phyloP scores from a whole-genome alignment of 495 filamentous ascomycete species.

The Podospora appendiculata region DNA sequence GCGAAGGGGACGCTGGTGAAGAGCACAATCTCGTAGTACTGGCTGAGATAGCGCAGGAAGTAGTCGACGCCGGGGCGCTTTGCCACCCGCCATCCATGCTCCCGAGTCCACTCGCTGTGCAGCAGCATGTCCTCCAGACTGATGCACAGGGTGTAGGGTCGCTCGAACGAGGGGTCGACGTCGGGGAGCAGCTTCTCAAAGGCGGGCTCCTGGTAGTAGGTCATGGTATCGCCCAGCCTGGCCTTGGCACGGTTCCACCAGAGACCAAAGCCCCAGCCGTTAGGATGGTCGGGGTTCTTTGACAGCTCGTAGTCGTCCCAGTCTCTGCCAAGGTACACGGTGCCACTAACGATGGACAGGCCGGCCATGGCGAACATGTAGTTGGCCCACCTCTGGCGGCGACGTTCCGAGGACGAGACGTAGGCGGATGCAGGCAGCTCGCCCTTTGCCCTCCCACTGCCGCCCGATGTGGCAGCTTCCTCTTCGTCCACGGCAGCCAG shows the following conservation, averaged over 20 bases:
- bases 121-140: constrained; percentile 90
- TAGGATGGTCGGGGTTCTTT: constrained; percentile 59
- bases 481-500: constrained; percentile 56
- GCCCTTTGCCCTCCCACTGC: constrained; percentile 38
- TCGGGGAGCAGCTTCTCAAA: constrained; percentile 93
- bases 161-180: constrained; percentile 67
- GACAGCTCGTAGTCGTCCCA: constrained; percentile 71
- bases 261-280: constrained; percentile 49
- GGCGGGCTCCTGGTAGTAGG: constrained; percentile 92
- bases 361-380: constrained; percentile 44
- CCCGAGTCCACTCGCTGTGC: constrained; percentile 85
- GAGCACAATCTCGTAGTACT: constrained; percentile 95
- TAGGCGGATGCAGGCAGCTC: constrained; percentile 78
- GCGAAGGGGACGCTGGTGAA: constrained; percentile 81
- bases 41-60: constrained; percentile 89
- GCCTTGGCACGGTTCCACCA: constrained; percentile 76
- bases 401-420: constrained; percentile 80
- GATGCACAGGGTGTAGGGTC: constrained; percentile 88
- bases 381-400: constrained; percentile 62
- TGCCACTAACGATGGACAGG: constrained; percentile 19
- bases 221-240: constrained; percentile 61
- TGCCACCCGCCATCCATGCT: constrained; percentile 92
- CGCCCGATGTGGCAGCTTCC: constrained; percentile 37
- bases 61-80: constrained; percentile 96
- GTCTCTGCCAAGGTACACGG: constrained; percentile 68